Conservation (phyloP, 441 rosid genomes). For the Populus hybrid region DNA sequence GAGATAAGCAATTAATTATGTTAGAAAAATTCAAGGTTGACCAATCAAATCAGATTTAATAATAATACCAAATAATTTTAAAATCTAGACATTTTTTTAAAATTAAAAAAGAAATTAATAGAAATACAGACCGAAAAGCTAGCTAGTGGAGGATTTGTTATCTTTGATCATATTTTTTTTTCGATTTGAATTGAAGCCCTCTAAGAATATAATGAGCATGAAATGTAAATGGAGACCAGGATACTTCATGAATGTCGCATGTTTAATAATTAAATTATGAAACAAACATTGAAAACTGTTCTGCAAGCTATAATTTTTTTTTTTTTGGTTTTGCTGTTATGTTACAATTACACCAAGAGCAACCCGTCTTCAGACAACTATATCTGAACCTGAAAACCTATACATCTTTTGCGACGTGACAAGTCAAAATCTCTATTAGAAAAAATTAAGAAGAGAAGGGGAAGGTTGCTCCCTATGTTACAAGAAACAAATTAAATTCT, state of each 20-base stretch:
- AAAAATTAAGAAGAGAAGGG: neutral
- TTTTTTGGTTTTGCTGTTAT: constrained; percentile 2
- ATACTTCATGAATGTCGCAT: neutral
- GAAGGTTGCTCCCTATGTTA: constrained; percentile 27
- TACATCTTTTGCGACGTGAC: constrained; percentile 39
- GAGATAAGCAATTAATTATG: too few species aligned
- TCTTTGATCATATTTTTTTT: too few species aligned
- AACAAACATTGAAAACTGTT: constrained; percentile 9
- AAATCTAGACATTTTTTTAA: too few species aligned
- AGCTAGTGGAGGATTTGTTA: too few species aligned
- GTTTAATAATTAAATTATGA: neutral
- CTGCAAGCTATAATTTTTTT: constrained; percentile 13
- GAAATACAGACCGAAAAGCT: too few species aligned
- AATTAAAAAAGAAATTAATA: too few species aligned
- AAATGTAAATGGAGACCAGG: neutral
- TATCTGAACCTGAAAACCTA: constrained; percentile 40
- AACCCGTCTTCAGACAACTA: constrained; percentile 29
- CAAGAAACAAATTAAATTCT: constrained; percentile 48
- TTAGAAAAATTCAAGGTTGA: too few species aligned
- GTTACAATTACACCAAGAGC: constrained; percentile 36
- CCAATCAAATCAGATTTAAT: too few species aligned
- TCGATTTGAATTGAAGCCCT: too few species aligned
- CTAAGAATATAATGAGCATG: too few species aligned
- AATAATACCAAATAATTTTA: too few species aligned
- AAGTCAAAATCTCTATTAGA: constrained; percentile 30